phyloP scores from a whole-genome alignment of 345 rosid genomes.

The Populus tremula region DNA sequence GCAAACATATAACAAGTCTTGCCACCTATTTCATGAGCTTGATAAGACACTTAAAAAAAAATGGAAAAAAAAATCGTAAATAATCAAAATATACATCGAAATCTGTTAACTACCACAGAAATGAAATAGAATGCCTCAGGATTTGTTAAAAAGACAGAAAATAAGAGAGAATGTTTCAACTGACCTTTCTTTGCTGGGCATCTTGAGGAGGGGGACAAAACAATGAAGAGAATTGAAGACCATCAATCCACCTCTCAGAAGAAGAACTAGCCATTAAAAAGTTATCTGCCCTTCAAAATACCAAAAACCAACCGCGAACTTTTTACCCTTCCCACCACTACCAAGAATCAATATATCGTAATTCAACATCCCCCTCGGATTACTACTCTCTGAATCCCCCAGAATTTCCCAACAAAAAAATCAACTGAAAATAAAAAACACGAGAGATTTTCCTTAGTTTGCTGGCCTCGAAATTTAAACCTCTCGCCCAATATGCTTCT shows the following conservation, averaged over 20 bases:
- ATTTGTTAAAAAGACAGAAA: neutral
- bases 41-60: no score
- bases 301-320: neutral
- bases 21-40: neutral
- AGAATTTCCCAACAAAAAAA: conserved; percentile 3
- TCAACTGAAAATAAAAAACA: neutral
- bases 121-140: neutral
- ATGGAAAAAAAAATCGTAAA: neutral
- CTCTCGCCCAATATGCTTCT: neutral
- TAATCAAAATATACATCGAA: neutral
- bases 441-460: neutral
- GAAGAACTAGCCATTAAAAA: conserved; percentile 59
- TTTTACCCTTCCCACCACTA: conserved; percentile 13
- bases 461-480: neutral
- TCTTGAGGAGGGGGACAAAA: conserved; percentile 88
- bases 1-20: neutral
- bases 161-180: neutral
- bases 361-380: conserved; percentile 39
- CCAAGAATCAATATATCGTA: conserved; percentile 51
- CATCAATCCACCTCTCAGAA: conserved; percentile 90
- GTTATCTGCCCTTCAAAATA: neutral
- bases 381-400: conserved; percentile 5
- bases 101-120: neutral
- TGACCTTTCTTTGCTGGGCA: conserved; percentile 71
- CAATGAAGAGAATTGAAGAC: conserved; percentile 81